These are phyloP conservation scores for Elongisporangium prolatum DNA, from an alignment of 352 stramenopile genomes.

Conservation along the genomic window DNA sequence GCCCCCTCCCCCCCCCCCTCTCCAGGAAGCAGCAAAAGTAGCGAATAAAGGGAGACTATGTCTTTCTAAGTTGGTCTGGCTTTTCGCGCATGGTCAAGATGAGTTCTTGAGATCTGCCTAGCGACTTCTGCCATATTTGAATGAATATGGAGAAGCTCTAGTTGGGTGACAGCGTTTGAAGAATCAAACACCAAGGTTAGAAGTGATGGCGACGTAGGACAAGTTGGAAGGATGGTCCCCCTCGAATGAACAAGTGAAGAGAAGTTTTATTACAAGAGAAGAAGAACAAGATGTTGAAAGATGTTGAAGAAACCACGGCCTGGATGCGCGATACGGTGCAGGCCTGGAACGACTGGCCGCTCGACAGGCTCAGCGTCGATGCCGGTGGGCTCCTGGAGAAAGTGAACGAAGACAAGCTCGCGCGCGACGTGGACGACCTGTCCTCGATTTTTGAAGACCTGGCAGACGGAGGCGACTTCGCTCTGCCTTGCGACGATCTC, in stretches of 20 bases:
- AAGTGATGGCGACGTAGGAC: slow-evolving; percentile 74
- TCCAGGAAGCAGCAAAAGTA: slow-evolving; percentile 73
- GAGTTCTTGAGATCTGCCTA: slow-evolving; percentile 64
- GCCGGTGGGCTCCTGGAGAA: slow-evolving; percentile 48
- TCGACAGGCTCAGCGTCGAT: slow-evolving; percentile 30
- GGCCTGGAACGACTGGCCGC: slow-evolving; percentile 46
- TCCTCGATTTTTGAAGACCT: slow-evolving; percentile 72
- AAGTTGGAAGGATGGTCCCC: slow-evolving; percentile 82
- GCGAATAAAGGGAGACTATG: slow-evolving; percentile 78
- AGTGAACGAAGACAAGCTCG: slow-evolving; percentile 65
- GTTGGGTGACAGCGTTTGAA: slow-evolving; percentile 46
- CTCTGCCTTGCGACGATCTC: slow-evolving; percentile 50
- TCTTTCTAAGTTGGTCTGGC: slow-evolving; percentile 86
- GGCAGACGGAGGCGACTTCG: slow-evolving; percentile 54
- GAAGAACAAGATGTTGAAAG: slow-evolving; percentile 49
- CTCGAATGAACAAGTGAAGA: slow-evolving; percentile 68
- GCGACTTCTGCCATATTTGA: slow-evolving; percentile 58
- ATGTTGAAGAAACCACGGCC: slow-evolving; percentile 49
- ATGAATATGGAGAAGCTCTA: slow-evolving; percentile 51
- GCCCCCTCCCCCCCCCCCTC: slow-evolving; percentile 46
- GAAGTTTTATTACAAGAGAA: slow-evolving; percentile 32
- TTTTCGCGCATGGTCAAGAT: slow-evolving; percentile 73
- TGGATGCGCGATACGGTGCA: slow-evolving; percentile 52
- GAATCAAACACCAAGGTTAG: slow-evolving; percentile 57
- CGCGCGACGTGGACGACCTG: slow-evolving; percentile 71